These are phyloP conservation scores for Erodium trifolium DNA, from an alignment of 441 rosid genomes.

Conservation along the genomic window DNA sequence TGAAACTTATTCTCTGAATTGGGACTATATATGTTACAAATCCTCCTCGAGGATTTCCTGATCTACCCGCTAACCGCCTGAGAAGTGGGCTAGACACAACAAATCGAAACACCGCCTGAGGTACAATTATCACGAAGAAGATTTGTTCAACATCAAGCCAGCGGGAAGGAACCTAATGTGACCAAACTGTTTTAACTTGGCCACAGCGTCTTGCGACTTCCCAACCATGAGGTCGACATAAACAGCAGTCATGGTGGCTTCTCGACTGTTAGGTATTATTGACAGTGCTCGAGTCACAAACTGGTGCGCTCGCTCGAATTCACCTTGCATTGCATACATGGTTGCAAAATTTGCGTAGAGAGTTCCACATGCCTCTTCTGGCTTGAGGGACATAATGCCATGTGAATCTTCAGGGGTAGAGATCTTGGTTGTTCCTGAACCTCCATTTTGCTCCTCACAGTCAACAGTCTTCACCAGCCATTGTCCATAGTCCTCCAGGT, in stretches of 20 bases:
- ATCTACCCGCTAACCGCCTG: constrained; percentile 51
- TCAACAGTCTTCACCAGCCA: constrained; percentile 51
- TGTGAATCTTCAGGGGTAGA: constrained; percentile 31
- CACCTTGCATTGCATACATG: constrained; percentile 63
- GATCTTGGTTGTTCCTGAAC: constrained; percentile 28
- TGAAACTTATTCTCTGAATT: constrained; percentile 37
- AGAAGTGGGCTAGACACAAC: constrained; percentile 15
- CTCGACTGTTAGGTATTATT: constrained; percentile 45
- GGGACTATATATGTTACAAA: constrained; percentile 56
- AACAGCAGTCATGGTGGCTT: constrained; percentile 69
- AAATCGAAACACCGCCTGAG: background rate
- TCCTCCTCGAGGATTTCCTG: constrained; percentile 46
- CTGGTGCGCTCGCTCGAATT: constrained; percentile 50
- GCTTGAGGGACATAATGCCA: constrained; percentile 46
- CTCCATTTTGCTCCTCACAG: constrained; percentile 53
- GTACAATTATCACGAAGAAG: constrained; percentile 30
- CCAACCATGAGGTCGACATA: constrained; percentile 69
- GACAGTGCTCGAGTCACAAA: constrained; percentile 47
- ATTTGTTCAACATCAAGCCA: constrained; percentile 37
- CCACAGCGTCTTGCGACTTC: constrained; percentile 64
- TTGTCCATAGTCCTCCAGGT: constrained; percentile 55
- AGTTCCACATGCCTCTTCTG: constrained; percentile 77
- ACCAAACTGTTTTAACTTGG: constrained; percentile 62
- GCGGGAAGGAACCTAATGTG: constrained; percentile 56
- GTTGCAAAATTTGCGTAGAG: constrained; percentile 72